Conservation (phyloP, 2,329 filamentous ascomycete species). For the Clonostachys solani region DNA sequence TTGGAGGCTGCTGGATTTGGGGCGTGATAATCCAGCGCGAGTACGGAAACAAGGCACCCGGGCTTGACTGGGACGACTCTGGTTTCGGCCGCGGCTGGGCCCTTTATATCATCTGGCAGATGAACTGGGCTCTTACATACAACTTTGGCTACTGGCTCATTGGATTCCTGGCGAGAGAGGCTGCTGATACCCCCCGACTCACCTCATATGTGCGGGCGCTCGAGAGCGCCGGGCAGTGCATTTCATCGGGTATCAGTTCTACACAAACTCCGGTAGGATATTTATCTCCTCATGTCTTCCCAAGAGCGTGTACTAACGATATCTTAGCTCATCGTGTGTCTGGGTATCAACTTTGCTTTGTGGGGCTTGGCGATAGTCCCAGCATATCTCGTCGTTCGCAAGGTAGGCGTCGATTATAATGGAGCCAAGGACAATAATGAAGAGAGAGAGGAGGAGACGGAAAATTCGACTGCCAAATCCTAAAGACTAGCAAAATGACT, state of each 20-base stretch:
- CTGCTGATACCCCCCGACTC: not conserved
- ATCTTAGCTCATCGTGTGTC: constrained; percentile 5
- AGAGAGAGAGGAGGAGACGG: no score
- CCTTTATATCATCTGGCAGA: constrained; percentile 14
- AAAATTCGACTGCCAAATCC: no score
- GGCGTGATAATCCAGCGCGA: constrained; percentile 11
- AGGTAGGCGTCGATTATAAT: not conserved
- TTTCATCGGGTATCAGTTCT: not conserved
- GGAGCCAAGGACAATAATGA: no score
- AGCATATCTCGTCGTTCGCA: constrained; percentile 6
- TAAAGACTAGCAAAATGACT: no score
- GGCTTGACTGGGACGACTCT: constrained; percentile 8
- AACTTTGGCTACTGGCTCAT: not conserved
- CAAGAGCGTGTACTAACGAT: no score
- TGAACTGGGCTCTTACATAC: not conserved
- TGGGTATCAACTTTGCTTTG: constrained; percentile 9
- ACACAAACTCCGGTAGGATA: not conserved
- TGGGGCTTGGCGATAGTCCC: constrained; percentile 7
- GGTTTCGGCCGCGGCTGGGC: constrained; percentile 13
- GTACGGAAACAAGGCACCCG: constrained; percentile 3
- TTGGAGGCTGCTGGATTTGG: constrained; percentile 11
- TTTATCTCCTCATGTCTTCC: no score
- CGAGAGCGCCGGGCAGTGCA: not conserved
- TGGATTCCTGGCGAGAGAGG: not conserved
- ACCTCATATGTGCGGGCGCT: not conserved